Evolutionary conservation across 306 rosid genomes (phyloP).

Genomic region (Clitoria ternatea): DNA sequence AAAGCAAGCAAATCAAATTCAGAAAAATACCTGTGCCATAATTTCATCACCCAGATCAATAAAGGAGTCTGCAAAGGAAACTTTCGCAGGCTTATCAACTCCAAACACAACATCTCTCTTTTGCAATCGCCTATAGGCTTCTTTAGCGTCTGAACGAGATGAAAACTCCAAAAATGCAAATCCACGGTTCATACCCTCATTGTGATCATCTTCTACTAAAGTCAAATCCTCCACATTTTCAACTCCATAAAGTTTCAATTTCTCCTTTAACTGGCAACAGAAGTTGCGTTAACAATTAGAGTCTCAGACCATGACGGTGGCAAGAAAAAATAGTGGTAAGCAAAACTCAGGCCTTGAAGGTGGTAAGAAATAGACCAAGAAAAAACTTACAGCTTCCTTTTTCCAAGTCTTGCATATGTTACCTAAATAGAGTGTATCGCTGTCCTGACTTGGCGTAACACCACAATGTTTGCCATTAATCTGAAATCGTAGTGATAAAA

Average conservation of each 20-base stretch:
- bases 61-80: constrained; percentile 87
- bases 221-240: constrained; percentile 78
- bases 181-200: constrained; percentile 85
- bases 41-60: constrained; percentile 82
- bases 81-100: constrained; percentile 84
- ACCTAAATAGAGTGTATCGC: constrained; percentile 83
- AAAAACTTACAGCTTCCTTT: constrained; percentile 84
- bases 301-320: constrained; percentile 17
- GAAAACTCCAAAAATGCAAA: constrained; percentile 91
- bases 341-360: constrained; percentile 21
- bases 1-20: constrained; percentile 29
- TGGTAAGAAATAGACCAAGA: constrained; percentile 20
- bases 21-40: constrained; percentile 76
- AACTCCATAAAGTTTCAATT: constrained; percentile 85
- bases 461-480: constrained; percentile 95
- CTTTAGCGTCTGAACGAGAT: constrained; percentile 85
- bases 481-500: constrained; percentile 62
- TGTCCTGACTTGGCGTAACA: constrained; percentile 79
- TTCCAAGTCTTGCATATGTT: constrained; percentile 96
- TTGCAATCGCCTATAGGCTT: constrained; percentile 76
- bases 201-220: constrained; percentile 74
- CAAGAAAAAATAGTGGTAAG: constrained; percentile 8
- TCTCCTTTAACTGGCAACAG: constrained; percentile 78
- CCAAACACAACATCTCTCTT: constrained; percentile 91
- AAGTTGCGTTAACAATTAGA: constrained; percentile 36